A percentile compares a stretch with the other conserved stretches of the same genome.
Evolutionary conservation across 2,329 filamentous ascomycete genomes (phyloP).

Genomic region (Berkeleyomyces basicola): DNA sequence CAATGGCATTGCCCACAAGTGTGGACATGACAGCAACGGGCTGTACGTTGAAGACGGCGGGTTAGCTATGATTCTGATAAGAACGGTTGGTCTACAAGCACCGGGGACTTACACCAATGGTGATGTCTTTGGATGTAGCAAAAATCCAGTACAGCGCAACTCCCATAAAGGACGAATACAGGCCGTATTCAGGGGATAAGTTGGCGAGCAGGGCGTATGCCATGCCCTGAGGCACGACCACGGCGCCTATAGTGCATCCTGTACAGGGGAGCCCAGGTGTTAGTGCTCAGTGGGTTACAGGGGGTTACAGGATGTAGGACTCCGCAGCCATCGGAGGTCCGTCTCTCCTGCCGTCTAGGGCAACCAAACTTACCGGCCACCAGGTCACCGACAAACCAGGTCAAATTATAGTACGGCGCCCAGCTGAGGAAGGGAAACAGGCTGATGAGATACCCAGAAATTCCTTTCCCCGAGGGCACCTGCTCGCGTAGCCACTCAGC

Average conservation of each 20-base stretch:
- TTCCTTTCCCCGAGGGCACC: slow-evolving; percentile 38
- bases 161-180: slow-evolving; percentile 78
- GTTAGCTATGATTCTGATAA: slow-evolving; percentile 4
- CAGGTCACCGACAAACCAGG: slow-evolving; percentile 80
- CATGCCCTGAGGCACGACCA: slow-evolving; percentile 39
- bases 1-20: slow-evolving; percentile 67
- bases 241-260: slow-evolving; percentile 32
- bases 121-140: slow-evolving; percentile 95
- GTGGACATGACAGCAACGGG: slow-evolving; percentile 94
- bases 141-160: slow-evolving; percentile 95
- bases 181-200: slow-evolving; percentile 31
- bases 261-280: neutral
- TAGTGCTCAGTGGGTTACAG: neutral
- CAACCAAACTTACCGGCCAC: slow-evolving; percentile 41
- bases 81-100: neutral
- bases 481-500: slow-evolving; percentile 53
- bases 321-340: neutral
- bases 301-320: neutral
- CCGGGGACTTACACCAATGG: slow-evolving; percentile 56
- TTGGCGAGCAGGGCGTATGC: slow-evolving; percentile 34
- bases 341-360: neutral
- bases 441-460: slow-evolving; percentile 45
- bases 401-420: slow-evolving; percentile 74
- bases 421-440: slow-evolving; percentile 83
- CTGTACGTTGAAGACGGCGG: slow-evolving; percentile 23